Evolutionary conservation across 2,329 filamentous ascomycete genomes (phyloP), one percentile per base, ranked within the genome.

Genomic region (Ophiostoma perfectum): DNA sequence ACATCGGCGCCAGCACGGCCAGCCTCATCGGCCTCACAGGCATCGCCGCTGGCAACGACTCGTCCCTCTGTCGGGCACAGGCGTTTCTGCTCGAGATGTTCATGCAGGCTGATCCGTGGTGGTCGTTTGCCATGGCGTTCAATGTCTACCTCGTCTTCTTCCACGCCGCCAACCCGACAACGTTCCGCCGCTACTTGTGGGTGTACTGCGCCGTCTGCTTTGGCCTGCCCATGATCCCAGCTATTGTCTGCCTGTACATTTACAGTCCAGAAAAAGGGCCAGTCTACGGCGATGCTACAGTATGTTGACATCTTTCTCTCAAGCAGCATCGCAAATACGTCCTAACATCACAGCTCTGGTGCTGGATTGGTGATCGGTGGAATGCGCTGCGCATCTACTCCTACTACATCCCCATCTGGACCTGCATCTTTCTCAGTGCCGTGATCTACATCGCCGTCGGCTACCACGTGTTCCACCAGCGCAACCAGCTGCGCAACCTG

Each of bases 81-180:
- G 83, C 83, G 7, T 87, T 88, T 73, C 73, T 87, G 67, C 82
- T 92, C 72, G 86, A 91, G 75, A 88, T 91, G 79, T 92, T 92
- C 76, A 90, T 91, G 85, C 88, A 90, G 72, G 89, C 88, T 5
- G 89, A 92, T 77, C 87, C 88, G 0, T 84, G 90, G 79, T 93
- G 88, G 90, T 90, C 90, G 0, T 84, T 93, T 67, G 89, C 89
- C 71, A 94, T 95, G 91, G 90, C 91, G 3, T 82, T 89, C 75
- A 95, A 94, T 74, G 91, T 94, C 71, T 91, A 90, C 73, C 82
- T 93, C 66, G 85, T 87, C 69, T 87, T 87, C 75, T 87, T 86
- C 77, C 83, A 83, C 72, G 80, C 83, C n/a, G 81, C 82, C 64
- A 85, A 81, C 64, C 84, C 85, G 0, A 88, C 88, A 7, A 88